Evolutionary conservation across 169 alveolate species (phyloP).

Genomic region (Eimeria falciformis): DNA sequence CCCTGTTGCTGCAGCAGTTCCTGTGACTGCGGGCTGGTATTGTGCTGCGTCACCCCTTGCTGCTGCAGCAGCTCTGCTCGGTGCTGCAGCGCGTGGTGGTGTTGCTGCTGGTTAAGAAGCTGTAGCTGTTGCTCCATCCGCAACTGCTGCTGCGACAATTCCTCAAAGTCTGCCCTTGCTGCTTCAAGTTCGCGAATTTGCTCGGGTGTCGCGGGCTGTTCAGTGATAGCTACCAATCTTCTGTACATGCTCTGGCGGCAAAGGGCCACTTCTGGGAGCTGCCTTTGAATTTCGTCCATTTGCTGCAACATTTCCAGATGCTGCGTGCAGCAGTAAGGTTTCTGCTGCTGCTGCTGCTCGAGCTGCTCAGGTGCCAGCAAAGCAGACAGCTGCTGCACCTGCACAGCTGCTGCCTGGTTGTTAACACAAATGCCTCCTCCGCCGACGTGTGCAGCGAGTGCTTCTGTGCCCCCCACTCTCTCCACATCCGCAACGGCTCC

Average conservation of each 20-base stretch:
- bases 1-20: constrained; percentile 33
- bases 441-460: not conserved
- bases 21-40: not conserved
- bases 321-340: constrained; percentile 29
- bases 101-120: constrained; percentile 27
- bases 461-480: not conserved
- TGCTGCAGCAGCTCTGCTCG: constrained; percentile 24
- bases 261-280: constrained; percentile 10
- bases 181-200: not conserved
- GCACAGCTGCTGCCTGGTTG: constrained; percentile 8
- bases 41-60: not conserved
- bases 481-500: constrained; percentile 3
- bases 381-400: constrained; percentile 19
- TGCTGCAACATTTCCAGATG: constrained; percentile 28
- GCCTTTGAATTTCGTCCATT: constrained; percentile 29
- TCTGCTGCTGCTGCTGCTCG: constrained; percentile 27
- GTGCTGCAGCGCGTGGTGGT: constrained; percentile 44
- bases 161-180: constrained; percentile 12
- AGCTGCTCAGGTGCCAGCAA: not conserved
- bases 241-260: not conserved
- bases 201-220: constrained; percentile 20
- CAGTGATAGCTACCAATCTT: not conserved
- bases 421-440: not conserved
- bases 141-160: constrained; percentile 33
- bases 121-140: constrained; percentile 35